Base-by-base conservation (phyloP, 305 asterid species). In the Stenogyne calaminthoides region DNA sequence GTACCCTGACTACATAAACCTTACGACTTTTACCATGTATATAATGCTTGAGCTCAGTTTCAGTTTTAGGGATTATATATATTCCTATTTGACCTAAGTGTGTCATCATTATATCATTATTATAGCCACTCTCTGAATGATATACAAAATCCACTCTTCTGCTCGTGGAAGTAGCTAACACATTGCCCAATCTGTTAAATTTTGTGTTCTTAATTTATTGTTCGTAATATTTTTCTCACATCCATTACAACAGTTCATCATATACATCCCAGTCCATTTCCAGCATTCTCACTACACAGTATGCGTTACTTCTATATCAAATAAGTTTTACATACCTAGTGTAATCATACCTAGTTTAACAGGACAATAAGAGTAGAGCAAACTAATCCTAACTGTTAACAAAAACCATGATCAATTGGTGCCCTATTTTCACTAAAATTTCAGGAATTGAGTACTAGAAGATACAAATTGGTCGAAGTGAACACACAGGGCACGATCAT, bases 191-290 rank as follows among this genome's bases (percentile, higher is more conserved):
- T n/a, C n/a, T n/a, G n/a, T n/a, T n/a, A 25, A 25, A 25, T 2
- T 25, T 1, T 25, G 29, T 25, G 29, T 25, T 25, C 29, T 25
- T 25, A 1, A 25, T 25, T 25, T 25, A 25, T 25, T 3, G 2
- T 25, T 25, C 29, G 1, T 25, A 1, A 25, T 2, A 25, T 2
- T 25, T 25, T 25, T 2, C 29, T 25, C 29, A 25, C 29, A 25
- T 25, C 29, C 3, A 2, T 22, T 25, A 25, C 3, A 25, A 25
- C 29, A 25, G 29, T 25, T 25, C 3, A 25, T 59, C 37, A 60
- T 60, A 60, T n/a, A 60, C 46, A 27, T 58, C 36, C 64, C 64
- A 27, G 19, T 27, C 42, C 36, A 59, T 59, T 59, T 59, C 65
- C 63, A 57, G 39, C 63, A 59, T 2, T 29, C 12, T 59, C 52